These are phyloP conservation scores for Sporothrix brasiliensis DNA, from an alignment of 2,329 filamentous ascomycete genomes.

Conservation along the genomic window DNA sequence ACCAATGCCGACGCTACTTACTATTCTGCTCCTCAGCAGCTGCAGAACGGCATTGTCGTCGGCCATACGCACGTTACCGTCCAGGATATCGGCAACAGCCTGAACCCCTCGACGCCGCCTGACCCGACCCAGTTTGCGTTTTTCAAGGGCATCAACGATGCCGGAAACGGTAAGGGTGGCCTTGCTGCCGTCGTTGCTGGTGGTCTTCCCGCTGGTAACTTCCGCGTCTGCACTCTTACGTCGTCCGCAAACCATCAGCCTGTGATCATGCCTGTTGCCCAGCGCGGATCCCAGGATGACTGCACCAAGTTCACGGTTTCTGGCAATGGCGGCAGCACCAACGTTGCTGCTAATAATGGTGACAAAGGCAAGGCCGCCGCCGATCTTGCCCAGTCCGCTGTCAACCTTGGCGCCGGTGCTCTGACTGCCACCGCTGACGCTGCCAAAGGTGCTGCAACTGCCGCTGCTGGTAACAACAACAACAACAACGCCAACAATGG, in stretches of 20 bases:
- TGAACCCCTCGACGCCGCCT: conserved; percentile 54
- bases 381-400: conserved; percentile 37
- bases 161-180: conserved; percentile 45
- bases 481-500: conserved; percentile 31
- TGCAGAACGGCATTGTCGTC: conserved; percentile 55
- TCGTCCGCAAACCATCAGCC: conserved; percentile 50
- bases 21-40: conserved; percentile 61
- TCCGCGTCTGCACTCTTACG: conserved; percentile 50
- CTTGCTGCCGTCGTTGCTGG: conserved; percentile 45
- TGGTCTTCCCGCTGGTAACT: conserved; percentile 49
- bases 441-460: conserved; percentile 30
- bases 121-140: conserved; percentile 53
- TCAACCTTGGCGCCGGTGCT: conserved; percentile 38
- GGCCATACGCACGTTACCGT: conserved; percentile 64
- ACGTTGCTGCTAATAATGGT: conserved; percentile 41
- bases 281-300: conserved; percentile 52
- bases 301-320: conserved; percentile 49
- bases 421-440: conserved; percentile 33
- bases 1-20: conserved; percentile 63
- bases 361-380: conserved; percentile 38
- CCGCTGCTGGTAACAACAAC: conserved; percentile 34
- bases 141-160: conserved; percentile 50
- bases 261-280: conserved; percentile 51
- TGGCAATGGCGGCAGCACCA: conserved; percentile 38
- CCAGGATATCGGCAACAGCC: conserved; percentile 55